Evolutionary conservation across 2,329 filamentous ascomycete species (phyloP).

Genomic region (Coniochaeta sp.): DNA sequence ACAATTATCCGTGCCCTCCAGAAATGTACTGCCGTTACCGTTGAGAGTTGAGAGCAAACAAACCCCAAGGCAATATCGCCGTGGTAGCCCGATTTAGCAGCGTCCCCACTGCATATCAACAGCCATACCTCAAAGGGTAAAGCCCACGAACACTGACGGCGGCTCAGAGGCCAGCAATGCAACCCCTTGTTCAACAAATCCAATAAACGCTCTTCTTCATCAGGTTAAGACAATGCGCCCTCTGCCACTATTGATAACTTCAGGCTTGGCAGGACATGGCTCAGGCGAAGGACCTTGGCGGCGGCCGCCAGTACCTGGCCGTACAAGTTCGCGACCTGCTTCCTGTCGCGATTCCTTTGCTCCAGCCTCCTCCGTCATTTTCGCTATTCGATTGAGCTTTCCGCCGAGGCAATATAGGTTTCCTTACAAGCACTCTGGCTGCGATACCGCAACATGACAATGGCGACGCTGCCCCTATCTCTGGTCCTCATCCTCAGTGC

Average conservation of each 20-base stretch:
- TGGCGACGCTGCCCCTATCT: neutral
- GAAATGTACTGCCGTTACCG: no score
- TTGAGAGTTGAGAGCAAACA: no score
- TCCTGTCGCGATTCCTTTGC: neutral
- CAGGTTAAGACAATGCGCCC: no score
- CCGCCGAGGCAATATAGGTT: neutral
- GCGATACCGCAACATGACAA: neutral
- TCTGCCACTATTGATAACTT: neutral
- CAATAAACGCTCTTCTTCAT: neutral
- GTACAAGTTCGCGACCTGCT: neutral
- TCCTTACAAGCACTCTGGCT: neutral
- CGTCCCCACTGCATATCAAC: neutral
- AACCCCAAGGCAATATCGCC: neutral
- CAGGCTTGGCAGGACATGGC: neutral
- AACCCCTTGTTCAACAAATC: neutral
- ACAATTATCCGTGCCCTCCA: no score
- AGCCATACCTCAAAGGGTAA: neutral
- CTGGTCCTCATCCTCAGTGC: neutral
- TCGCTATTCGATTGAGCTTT: neutral
- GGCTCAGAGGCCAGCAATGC: neutral
- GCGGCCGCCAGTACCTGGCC: neutral
- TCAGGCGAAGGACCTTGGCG: neutral
- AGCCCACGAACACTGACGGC: neutral
- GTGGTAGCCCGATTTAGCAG: neutral
- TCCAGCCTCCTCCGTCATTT: neutral